These are phyloP conservation scores for Cyclotella sp. DNA, from an alignment of 108 stramenopile genomes.

Conservation along the genomic window DNA sequence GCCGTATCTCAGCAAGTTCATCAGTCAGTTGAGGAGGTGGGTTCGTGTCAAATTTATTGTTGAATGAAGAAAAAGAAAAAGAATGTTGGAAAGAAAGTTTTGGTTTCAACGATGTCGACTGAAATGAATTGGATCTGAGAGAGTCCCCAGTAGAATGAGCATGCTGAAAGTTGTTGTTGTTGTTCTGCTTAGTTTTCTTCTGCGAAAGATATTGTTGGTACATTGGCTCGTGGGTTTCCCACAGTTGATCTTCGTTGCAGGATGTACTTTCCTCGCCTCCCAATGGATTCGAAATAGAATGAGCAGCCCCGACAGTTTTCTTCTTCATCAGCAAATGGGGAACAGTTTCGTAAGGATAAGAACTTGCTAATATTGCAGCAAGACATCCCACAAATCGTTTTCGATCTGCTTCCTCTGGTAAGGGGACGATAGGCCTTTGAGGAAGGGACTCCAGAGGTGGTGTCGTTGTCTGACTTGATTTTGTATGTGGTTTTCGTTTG, in stretches of 20 bases:
- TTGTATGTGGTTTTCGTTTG: background rate
- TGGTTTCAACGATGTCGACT: constrained; percentile 6
- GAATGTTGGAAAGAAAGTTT: constrained; percentile 18
- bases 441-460: constrained; percentile 37
- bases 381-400: constrained; percentile 68
- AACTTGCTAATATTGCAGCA: constrained; percentile 75
- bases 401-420: constrained; percentile 49
- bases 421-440: constrained; percentile 24
- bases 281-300: background rate
- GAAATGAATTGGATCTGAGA: constrained; percentile 7
- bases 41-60: constrained; percentile 31
- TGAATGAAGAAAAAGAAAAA: constrained; percentile 35
- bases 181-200: constrained; percentile 9
- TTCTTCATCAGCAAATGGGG: constrained; percentile 46
- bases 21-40: constrained; percentile 24
- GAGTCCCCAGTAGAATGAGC: constrained; percentile 12
- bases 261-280: background rate
- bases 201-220: constrained; percentile 31
- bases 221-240: constrained; percentile 15
- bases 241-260: background rate
- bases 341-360: constrained; percentile 68
- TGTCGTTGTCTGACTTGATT: background rate
- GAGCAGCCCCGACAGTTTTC: background rate
- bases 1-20: constrained; percentile 56
- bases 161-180: background rate